Evolutionary conservation across 2,329 filamentous ascomycete genomes (phyloP), one percentile per base, ranked within the genome.

Genomic region (Nigrospora oryzae): DNA sequence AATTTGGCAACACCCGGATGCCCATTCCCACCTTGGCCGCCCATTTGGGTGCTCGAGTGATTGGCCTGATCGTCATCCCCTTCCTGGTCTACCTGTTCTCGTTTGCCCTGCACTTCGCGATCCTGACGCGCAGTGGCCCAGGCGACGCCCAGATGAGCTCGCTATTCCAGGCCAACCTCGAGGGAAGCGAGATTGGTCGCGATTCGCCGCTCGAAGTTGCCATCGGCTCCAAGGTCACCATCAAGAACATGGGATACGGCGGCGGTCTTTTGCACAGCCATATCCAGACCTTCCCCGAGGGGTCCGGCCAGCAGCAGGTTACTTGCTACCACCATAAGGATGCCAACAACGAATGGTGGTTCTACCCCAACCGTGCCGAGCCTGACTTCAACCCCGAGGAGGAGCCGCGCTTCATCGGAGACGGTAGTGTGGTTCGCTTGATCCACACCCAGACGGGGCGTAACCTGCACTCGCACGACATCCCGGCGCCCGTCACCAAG

Each of bases 71-170:
- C 51, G 62, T 95, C 49, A 77, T 98, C 42, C 93, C 93, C 7
- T 73, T 94, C 60, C 70, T 91, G 47, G 89, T 98, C 57, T 98
- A 98, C 71, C 83, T 96, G 69, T 83, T 96, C 63, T 95, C 89
- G 37, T 98, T 98, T 65, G 94, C 86, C 56, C 69, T 95, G 44
- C 93, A 98, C 69, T 98, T 98, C 66, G 76, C 89, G 50, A 88
- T 98, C 51, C 79, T 98, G 47, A 88, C 94, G 65, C 91, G 89
- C 68, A 91, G 84, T 56, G 93, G 93, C 16, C 93, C 94, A 8
- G 93, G 93, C 44, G 93, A 98, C 70, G 93, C 93, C n/a, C 93
- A 98, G 68, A 98, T 98, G 93, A 96, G 90, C 70, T 98, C 93
- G 23, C 80, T 98, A 42, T 98, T 98, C 78, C 93, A 98, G 65